Base-by-base conservation (phyloP, 2,329 filamentous ascomycete genomes). In the Aspergillus novoparasiticus region DNA sequence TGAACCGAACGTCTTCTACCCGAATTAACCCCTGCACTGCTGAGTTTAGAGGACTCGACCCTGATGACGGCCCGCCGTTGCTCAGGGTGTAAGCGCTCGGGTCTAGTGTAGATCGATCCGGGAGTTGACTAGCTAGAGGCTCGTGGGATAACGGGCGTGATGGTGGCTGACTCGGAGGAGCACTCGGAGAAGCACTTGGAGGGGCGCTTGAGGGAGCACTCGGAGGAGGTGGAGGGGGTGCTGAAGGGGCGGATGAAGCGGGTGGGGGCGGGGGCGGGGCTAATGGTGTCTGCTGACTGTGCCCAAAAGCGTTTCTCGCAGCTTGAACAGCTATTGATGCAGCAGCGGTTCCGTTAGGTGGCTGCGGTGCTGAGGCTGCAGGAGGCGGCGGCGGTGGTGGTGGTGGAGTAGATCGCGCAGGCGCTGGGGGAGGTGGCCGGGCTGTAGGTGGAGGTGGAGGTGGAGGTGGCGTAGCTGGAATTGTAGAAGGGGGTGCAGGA, bases 1-100 rank as follows among this genome's bases (percentile, higher is more conserved):
- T 90, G 89, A 93, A 99, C 69, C 94, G 85, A 59, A 84, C 78
- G 76, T 98, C 95, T 66, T 93, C 86, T 57, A 97, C 88, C 12
- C 86, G 79, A 62, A 89, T 80, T 8, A 67, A 57, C 26, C 75
- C 73, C 45, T 71, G 65, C 65, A 64, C 61, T 59, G 68, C 68
- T 51, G 73, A 34, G 69, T 70, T 68, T 36, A 71, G 62, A 58
- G 72, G 60, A 51, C 68, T 69, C 61, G 70, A 68, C 53, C 70
- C 64, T 58, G 72, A 65, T 53, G 71, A 73, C 59, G 73, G 72
- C 63, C 74, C 78, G 51, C 89, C 89, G 72, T 91, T 92, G 23
- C 84, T 84, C 50, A 93, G 82, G 0, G 92, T 95, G 77, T 93
- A 95, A 14, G 89, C 85, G 72, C 88, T 91, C 1, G 92, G 86